Percentiles rank a stretch among this genome's conserved stretches.
phyloP scores from a whole-genome alignment of 345 rosid genomes.

The Passiflora organensis region DNA sequence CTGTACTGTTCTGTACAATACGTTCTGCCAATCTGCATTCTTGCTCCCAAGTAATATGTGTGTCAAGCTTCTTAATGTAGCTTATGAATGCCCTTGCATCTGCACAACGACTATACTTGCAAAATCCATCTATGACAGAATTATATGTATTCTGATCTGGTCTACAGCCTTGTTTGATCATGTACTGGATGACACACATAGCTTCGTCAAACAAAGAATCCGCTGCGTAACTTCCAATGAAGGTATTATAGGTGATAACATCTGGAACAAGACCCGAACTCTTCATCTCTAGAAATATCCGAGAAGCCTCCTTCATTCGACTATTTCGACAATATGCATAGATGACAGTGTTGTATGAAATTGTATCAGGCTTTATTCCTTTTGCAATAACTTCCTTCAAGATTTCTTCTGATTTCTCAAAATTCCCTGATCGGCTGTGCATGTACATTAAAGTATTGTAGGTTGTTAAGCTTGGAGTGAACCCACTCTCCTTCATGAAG shows the following conservation, averaged over 20 bases:
- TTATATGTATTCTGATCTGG: slow-evolving; percentile 77
- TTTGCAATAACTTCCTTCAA: slow-evolving; percentile 58
- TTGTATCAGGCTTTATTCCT: slow-evolving; percentile 79
- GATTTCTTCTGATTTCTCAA: slow-evolving; percentile 60
- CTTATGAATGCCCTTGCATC: slow-evolving; percentile 61
- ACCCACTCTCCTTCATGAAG: slow-evolving; percentile 77
- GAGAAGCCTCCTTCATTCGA: slow-evolving; percentile 80
- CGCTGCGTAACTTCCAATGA: slow-evolving; percentile 77
- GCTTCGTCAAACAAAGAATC: slow-evolving; percentile 88
- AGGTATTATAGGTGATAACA: slow-evolving; percentile 82
- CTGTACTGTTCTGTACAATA: slow-evolving; percentile 47
- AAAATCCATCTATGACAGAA: slow-evolving; percentile 79
- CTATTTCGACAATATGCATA: slow-evolving; percentile 83
- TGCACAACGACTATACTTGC: slow-evolving; percentile 52
- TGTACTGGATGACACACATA: slow-evolving; percentile 57
- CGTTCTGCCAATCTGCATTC: slow-evolving; percentile 57
- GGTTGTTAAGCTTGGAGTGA: slow-evolving; percentile 69
- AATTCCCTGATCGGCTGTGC: slow-evolving; percentile 72
- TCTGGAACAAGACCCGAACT: slow-evolving; percentile 65
- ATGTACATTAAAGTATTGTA: slow-evolving; percentile 89
- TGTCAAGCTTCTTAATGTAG: slow-evolving; percentile 61
- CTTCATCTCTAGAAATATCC: slow-evolving; percentile 66
- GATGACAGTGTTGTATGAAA: slow-evolving; percentile 87
- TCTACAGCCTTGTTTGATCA: slow-evolving; percentile 68
- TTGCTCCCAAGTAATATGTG: slow-evolving; percentile 45